Conservation (phyloP, 164 flowering plant species). For the Vitis labrusca region DNA sequence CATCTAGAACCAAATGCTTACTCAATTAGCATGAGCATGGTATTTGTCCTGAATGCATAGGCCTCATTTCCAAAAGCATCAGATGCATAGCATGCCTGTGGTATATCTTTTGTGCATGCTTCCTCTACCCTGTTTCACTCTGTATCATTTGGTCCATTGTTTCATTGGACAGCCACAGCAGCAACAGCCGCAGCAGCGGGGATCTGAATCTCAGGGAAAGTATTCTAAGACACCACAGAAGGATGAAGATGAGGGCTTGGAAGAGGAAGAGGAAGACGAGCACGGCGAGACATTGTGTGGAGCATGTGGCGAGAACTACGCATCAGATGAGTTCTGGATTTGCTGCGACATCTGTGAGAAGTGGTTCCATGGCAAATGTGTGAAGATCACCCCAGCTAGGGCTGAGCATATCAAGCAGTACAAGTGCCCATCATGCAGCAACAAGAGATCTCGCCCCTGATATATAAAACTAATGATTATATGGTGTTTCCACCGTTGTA, state of each 20-base stretch:
- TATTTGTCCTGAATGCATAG: too few species aligned
- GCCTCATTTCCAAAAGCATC: too few species aligned
- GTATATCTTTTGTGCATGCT: too few species aligned
- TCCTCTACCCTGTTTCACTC: too few species aligned
- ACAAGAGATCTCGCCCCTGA: conserved; percentile 57
- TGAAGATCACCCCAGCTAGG: conserved; percentile 76
- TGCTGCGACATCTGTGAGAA: conserved; percentile 84
- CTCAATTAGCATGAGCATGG: too few species aligned
- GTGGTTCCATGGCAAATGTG: conserved; percentile 94
- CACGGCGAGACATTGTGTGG: conserved; percentile 83
- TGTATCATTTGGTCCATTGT: too few species aligned
- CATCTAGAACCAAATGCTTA: too few species aligned
- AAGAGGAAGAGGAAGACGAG: conserved; percentile 73
- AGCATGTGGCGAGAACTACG: conserved; percentile 77
- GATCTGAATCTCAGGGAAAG: conserved; percentile 48
- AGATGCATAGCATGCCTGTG: too few species aligned
- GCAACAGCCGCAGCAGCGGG: conserved; percentile 44
- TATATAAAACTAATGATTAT: neutral
- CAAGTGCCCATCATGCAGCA: conserved; percentile 76
- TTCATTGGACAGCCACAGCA: neutral
- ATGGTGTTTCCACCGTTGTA: too few species aligned
- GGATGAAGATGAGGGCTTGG: conserved; percentile 64
- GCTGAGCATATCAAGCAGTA: conserved; percentile 89
- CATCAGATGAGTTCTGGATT: conserved; percentile 83
- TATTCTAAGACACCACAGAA: conserved; percentile 32